These are phyloP conservation scores for Omphalotus guepiniiformis DNA, from an alignment of 768 basidiomycete genomes.

Conservation along the genomic window DNA sequence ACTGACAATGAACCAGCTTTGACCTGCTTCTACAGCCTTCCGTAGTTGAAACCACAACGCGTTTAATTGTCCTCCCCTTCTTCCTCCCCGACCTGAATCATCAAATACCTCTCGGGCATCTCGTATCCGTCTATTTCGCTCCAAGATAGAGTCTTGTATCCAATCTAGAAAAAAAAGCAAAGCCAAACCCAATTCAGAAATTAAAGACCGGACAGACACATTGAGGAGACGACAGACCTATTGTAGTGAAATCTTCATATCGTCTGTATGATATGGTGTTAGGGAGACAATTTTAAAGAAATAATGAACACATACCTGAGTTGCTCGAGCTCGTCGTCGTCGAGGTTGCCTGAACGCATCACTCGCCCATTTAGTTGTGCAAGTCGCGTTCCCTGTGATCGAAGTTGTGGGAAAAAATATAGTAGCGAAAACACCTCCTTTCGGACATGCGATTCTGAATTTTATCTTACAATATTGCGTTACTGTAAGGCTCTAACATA, in stretches of 20 bases:
- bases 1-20: conserved; percentile 90
- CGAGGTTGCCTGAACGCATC: too few species aligned
- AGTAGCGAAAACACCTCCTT: too few species aligned
- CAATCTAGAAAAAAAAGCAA: conserved; percentile 44
- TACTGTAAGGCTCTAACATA: too few species aligned
- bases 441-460: too few species aligned
- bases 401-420: too few species aligned
- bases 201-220: neutral
- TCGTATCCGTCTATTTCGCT: conserved; percentile 56
- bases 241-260: conserved; percentile 73
- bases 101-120: conserved; percentile 25
- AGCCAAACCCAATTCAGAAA: neutral
- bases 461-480: too few species aligned
- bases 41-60: conserved; percentile 62
- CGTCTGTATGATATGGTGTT: conserved; percentile 36
- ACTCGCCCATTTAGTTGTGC: too few species aligned
- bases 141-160: conserved; percentile 74
- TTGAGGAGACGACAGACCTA: conserved; percentile 39
- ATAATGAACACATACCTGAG: conserved; percentile 29
- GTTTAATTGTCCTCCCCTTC: conserved; percentile 45
- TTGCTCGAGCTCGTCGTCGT: conserved; percentile 38
- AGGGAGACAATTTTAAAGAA: neutral
- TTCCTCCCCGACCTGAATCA: conserved; percentile 33
- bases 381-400: too few species aligned
- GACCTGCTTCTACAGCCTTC: conserved; percentile 61